Percentiles rank a stretch among this genome's conserved stretches.
phyloP scores from a whole-genome alignment of 78 protist species.

The Ministeria vibrans region DNA sequence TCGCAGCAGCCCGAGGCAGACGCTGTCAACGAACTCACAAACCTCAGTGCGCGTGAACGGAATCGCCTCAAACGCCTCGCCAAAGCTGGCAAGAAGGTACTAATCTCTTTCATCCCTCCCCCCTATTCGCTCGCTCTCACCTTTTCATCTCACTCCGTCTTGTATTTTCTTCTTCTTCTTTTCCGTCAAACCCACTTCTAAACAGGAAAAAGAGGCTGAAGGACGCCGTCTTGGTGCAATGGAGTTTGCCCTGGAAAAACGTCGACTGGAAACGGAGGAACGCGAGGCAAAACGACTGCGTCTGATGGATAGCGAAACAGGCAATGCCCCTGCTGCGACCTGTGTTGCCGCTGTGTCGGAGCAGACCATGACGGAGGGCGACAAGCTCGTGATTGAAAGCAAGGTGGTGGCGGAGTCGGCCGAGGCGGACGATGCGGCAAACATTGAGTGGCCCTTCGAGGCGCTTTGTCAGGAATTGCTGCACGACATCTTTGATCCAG shows the following conservation, averaged over 20 bases:
- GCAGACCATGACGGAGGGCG: background rate
- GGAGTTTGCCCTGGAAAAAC: background rate
- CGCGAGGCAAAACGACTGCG: background rate
- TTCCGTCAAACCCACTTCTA: too few species aligned
- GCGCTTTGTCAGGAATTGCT: slow-evolving; percentile 52
- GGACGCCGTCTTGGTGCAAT: background rate
- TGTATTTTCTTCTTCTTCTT: too few species aligned
- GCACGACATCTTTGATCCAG: slow-evolving; percentile 8
- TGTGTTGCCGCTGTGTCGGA: background rate
- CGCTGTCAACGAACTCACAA: too few species aligned
- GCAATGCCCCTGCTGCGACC: background rate
- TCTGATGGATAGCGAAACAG: background rate
- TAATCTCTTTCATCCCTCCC: too few species aligned
- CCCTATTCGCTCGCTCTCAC: too few species aligned
- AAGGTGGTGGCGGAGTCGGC: background rate
- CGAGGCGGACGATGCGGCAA: slow-evolving; percentile 30
- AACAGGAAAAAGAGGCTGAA: too few species aligned
- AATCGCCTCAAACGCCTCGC: background rate
- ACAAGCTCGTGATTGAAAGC: background rate
- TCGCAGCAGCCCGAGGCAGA: too few species aligned
- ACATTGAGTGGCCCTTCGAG: slow-evolving; percentile 82
- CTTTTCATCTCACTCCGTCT: too few species aligned
- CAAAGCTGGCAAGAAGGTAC: too few species aligned
- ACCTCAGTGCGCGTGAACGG: slow-evolving; percentile 19
- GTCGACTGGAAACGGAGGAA: background rate